Conservation (phyloP, 768 basidiomycete species). For the Sarcomyxa edulis region DNA sequence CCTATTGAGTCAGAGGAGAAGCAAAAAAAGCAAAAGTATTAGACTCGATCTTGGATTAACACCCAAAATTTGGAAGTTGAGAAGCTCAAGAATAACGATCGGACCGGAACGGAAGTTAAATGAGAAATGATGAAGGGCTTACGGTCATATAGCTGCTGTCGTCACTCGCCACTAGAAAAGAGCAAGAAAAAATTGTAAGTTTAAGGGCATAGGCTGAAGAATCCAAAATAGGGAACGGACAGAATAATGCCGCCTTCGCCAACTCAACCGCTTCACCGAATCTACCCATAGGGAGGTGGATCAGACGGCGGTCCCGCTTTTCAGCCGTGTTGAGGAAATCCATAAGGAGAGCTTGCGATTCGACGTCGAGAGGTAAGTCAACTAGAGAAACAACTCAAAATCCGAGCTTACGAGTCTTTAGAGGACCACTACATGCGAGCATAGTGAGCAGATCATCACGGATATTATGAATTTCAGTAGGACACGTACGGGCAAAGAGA, state of each 20-base stretch:
- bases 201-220: conserved; percentile 1
- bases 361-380: conserved; percentile 2
- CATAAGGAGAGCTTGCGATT: conserved; percentile 81
- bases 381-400: neutral
- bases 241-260: conserved; percentile 88
- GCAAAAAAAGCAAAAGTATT: conserved; percentile 8
- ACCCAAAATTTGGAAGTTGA: conserved; percentile 5
- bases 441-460: conserved; percentile 6
- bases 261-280: conserved; percentile 97
- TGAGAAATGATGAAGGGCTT: conserved; percentile 17
- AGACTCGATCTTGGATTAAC: conserved; percentile 3
- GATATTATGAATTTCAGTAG: neutral
- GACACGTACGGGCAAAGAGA: conserved; percentile 86
- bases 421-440: conserved; percentile 90
- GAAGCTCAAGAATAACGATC: neutral
- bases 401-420: conserved; percentile 77
- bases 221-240: conserved; percentile 42
- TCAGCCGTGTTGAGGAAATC: conserved; percentile 96
- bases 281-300: conserved; percentile 93
- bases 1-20: conserved; percentile 36
- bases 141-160: conserved; percentile 97
- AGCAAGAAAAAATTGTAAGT: conserved; percentile 19
- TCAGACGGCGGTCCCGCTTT: conserved; percentile 86
- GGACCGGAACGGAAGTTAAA: neutral
- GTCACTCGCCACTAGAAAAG: conserved; percentile 72